Percentiles rank a stretch among this genome's conserved stretches.
Conservation (phyloP, 2,329 filamentous ascomycete species). For the Pseudogymnoascus sp. region DNA sequence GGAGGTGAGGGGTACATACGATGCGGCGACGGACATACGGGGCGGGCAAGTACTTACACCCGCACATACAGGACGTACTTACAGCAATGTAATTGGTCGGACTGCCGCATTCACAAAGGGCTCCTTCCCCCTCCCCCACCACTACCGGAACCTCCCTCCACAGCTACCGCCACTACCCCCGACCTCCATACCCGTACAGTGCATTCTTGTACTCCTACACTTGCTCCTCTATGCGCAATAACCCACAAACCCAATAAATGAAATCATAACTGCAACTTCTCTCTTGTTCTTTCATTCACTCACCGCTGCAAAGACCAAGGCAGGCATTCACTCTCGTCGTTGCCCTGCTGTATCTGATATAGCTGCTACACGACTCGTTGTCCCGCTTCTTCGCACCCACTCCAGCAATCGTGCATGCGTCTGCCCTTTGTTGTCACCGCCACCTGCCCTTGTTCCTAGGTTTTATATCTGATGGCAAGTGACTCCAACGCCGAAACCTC, state of each 20-base stretch:
- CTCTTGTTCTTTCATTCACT: not conserved
- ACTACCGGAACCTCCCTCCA: not conserved
- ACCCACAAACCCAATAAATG: not conserved
- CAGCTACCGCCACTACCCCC: not conserved
- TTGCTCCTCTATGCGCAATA: not conserved
- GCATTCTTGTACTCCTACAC: not conserved
- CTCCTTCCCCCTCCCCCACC: not conserved
- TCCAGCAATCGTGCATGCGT: not conserved
- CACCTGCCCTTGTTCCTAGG: conserved; percentile 17
- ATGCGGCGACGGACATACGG: not conserved
- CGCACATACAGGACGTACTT: not conserved
- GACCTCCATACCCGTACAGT: not conserved
- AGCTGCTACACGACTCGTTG: not conserved
- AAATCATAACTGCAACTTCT: not conserved
- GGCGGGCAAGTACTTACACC: not conserved
- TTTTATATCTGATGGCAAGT: conserved; percentile 23
- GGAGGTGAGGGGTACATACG: not conserved
- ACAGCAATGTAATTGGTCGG: not conserved
- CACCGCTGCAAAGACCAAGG: not conserved
- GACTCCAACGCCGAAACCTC: not conserved
- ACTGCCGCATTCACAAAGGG: conserved; percentile 3
- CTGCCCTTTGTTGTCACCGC: conserved; percentile 4
- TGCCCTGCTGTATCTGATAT: not conserved
- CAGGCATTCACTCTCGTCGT: not conserved
- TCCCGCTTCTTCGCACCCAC: not conserved